Evolutionary conservation across 257 asterid species (phyloP).

Genomic region (Marsdenia floribunda): DNA sequence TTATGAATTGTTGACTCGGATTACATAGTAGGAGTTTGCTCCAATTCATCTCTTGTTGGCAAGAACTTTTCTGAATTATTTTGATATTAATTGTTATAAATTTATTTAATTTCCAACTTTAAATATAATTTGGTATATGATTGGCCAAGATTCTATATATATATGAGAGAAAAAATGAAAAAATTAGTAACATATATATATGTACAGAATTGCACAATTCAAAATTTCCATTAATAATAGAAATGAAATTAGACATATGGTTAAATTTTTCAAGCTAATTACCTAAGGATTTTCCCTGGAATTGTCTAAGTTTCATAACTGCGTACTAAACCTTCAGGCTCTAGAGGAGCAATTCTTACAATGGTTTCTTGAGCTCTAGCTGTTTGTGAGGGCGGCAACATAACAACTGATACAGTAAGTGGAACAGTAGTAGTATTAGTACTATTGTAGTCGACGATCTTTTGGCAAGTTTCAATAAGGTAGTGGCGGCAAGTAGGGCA

Average conservation of each 20-base stretch:
- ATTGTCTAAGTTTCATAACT: neutral
- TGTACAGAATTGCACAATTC: constrained; percentile 7
- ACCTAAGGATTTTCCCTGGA: neutral
- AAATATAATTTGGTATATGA: neutral
- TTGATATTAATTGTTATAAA: too few relatives aligned
- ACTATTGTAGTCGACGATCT: constrained; percentile 12
- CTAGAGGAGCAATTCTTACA: constrained; percentile 18
- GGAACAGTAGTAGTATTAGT: neutral
- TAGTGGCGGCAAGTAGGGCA: constrained; percentile 34
- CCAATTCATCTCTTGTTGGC: neutral
- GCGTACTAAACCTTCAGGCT: constrained; percentile 20
- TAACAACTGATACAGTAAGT: neutral
- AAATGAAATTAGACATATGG: constrained; percentile 2
- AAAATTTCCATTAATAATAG: neutral
- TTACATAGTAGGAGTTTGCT: neutral
- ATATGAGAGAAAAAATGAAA: neutral
- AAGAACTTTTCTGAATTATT: neutral
- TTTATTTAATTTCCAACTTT: too few relatives aligned
- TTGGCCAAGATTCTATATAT: neutral
- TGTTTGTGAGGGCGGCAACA: neutral
- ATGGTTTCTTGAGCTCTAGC: constrained; percentile 4
- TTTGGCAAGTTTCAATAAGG: constrained; percentile 27
- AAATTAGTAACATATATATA: neutral
- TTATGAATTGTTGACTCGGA: constrained; percentile 20
- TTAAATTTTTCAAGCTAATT: neutral